Base-by-base conservation (phyloP, 2,329 filamentous ascomycete species). In the Fusarium falciforme region DNA sequence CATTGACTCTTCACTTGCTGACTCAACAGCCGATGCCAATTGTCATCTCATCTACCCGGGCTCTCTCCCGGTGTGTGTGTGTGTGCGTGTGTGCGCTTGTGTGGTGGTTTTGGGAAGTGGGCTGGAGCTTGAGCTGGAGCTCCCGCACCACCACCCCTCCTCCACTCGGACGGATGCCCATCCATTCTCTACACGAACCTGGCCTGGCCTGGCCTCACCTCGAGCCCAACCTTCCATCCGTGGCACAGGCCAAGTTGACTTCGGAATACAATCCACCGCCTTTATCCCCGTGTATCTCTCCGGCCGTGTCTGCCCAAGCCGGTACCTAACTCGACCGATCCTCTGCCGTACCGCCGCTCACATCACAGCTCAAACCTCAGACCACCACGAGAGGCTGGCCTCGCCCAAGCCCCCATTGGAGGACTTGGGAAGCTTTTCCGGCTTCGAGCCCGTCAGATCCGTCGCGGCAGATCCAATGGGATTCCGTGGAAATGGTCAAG, bases 71-170 rank as follows among this genome's bases (percentile, higher is more conserved):
- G 40, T 70, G 29, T 44, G 44, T 38, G 14, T 38, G 20, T 38
- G 44, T 29, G 14, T 38, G 20, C 20, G 49, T 66, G 33, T 40
- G 27, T 57, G 68, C 64, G 44, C 60, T 68, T 27, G 64, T 61
- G 33, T 69, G 49, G 61, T 42, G 47, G 70, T 36, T 35, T 42
- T 75, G 65, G 61, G 54, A 72, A 52, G 72, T 74, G 72, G 72
- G 72, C 72, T 74, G 69, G 47, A 75, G 72, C 72, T 74, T 72
- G 69, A 74, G 72, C 72, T 74, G 61, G 66, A 72, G 73, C 71
- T 57, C 66, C 61, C 31, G 38, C 31, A 52, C 47, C 47, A 58
- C 31, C 33, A n/a, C 55, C 29, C 54, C 54, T 59, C 55, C 71
- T 64, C 64, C 63, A 71, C 59, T 60, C 22, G 52, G 54, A 64